Evolutionary conservation across 2,329 filamentous ascomycete genomes (phyloP).

Genomic region (Lecanicillium sp.): DNA sequence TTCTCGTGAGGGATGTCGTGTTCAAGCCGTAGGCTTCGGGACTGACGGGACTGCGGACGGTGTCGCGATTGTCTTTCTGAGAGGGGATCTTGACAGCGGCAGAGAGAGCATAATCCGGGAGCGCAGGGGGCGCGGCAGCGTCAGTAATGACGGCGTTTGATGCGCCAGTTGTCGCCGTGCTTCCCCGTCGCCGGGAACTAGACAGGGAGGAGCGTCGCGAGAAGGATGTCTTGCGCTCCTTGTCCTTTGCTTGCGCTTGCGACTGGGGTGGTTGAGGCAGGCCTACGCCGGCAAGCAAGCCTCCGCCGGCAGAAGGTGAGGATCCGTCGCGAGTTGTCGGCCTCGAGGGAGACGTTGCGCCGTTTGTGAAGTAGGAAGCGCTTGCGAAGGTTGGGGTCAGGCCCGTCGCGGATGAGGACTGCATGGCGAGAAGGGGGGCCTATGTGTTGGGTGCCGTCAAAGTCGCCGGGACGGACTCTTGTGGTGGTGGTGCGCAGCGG

Average conservation of each 20-base stretch:
- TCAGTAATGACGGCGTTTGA: conserved; percentile 33
- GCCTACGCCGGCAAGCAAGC: conserved; percentile 3
- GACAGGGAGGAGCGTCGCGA: conserved; percentile 47
- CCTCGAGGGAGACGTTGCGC: conserved; percentile 21
- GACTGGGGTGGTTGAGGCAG: conserved; percentile 4
- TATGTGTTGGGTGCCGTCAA: neutral
- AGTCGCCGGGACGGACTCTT: no score
- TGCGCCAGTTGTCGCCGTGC: conserved; percentile 26
- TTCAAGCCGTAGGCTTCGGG: conserved; percentile 25
- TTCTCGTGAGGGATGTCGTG: conserved; percentile 35
- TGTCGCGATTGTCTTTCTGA: conserved; percentile 11
- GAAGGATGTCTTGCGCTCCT: conserved; percentile 46
- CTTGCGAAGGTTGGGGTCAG: neutral
- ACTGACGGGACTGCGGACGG: conserved; percentile 15
- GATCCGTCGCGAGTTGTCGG: conserved; percentile 28
- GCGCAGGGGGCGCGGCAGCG: conserved; percentile 40
- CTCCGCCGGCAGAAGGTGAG: conserved; percentile 4
- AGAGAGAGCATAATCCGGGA: conserved; percentile 46
- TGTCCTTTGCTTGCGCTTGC: conserved; percentile 12
- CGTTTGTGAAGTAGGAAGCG: conserved; percentile 22
- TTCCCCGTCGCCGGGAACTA: conserved; percentile 33
- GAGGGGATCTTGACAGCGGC: conserved; percentile 36
- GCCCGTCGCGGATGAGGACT: conserved; percentile 1
- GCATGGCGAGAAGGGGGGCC: neutral
- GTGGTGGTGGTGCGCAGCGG: no score